phyloP scores from a whole-genome alignment of 2,329 filamentous ascomycete species.

The Fusarium sp. region DNA sequence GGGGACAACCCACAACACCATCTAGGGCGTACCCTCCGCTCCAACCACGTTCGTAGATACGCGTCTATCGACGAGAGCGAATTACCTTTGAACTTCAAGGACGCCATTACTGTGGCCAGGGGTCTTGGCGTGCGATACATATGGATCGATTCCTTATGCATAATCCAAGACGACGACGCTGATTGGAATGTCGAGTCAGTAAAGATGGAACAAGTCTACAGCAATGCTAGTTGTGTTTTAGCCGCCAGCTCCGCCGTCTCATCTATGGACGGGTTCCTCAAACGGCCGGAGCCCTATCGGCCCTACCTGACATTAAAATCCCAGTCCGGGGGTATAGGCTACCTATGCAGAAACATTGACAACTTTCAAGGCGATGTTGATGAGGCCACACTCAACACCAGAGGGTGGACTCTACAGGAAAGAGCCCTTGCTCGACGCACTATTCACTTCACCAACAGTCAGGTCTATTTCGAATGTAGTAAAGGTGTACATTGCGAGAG shows the following conservation, averaged over 20 bases:
- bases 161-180: background rate
- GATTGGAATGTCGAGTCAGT: background rate
- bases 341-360: constrained; percentile 50
- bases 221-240: background rate
- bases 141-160: background rate
- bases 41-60: background rate
- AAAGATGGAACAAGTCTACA: constrained; percentile 3
- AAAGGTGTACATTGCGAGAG: constrained; percentile 1
- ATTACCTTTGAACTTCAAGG: background rate
- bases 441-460: constrained; percentile 8
- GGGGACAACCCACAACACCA: background rate
- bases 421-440: constrained; percentile 4
- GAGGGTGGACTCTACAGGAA: constrained; percentile 19
- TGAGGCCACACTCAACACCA: constrained; percentile 47
- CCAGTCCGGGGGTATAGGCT: constrained; percentile 12
- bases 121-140: background rate
- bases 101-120: background rate
- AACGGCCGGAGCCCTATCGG: fast-evolving
- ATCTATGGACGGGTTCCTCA: background rate
- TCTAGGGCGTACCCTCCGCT: background rate
- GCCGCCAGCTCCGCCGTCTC: background rate
- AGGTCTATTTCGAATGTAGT: constrained; percentile 14
- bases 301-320: background rate
- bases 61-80: background rate
- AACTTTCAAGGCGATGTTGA: constrained; percentile 53